phyloP scores from a whole-genome alignment of 73 alveolate genomes.

The Tetrahymena elliotti region DNA sequence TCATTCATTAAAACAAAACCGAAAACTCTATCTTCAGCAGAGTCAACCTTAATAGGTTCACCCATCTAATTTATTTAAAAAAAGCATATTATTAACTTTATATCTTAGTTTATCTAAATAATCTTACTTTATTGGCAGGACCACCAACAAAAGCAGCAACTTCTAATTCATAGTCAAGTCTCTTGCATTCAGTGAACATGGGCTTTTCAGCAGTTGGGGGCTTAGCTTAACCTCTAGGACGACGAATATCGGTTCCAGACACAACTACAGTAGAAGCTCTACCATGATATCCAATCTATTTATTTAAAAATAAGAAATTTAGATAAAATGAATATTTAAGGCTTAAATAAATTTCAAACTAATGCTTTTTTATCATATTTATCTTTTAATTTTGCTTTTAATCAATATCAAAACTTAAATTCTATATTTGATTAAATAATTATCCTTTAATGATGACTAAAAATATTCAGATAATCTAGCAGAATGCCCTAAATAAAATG shows the following conservation, averaged over 20 bases:
- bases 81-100: no score
- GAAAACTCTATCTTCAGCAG: constrained; percentile 67
- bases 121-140: constrained; percentile 36
- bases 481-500: neutral
- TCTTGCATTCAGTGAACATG: constrained; percentile 74
- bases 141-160: constrained; percentile 89
- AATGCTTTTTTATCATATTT: no score
- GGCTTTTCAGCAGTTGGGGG: constrained; percentile 74
- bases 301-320: neutral
- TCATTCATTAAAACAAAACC: constrained; percentile 87
- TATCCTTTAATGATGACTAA: no score
- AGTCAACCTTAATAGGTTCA: constrained; percentile 47
- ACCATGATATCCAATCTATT: constrained; percentile 88
- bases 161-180: constrained; percentile 89
- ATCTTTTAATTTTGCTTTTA: no score
- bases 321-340: no score
- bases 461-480: no score
- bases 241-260: constrained; percentile 53
- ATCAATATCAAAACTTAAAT: no score
- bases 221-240: constrained; percentile 75
- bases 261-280: constrained; percentile 84
- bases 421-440: no score
- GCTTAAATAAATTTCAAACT: no score
- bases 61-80: constrained; percentile 30
- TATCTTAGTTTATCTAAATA: neutral